Percentiles rank a stretch among this genome's conserved stretches.
Conservation (phyloP, 2,329 filamentous ascomycete species). For the Aschersonia sp. region DNA sequence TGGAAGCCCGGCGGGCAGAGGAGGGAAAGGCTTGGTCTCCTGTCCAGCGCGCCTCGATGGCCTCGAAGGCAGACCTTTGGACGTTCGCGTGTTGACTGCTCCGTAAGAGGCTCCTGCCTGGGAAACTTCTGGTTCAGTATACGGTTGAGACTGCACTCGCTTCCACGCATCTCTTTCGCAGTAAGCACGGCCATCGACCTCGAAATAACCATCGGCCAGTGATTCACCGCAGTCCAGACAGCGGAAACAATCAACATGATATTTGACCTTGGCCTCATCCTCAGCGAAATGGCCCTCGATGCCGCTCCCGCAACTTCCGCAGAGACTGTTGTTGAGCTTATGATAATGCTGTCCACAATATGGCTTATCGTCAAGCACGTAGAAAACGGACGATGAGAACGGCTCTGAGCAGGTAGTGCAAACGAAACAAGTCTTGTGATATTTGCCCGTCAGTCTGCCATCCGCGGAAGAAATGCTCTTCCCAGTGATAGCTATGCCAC, state of each 20-base stretch:
- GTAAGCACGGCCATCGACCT: slow-evolving; percentile 65
- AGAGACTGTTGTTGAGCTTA: slow-evolving; percentile 75
- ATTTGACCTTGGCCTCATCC: slow-evolving; percentile 63
- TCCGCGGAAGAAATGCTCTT: slow-evolving; percentile 93
- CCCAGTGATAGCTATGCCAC: slow-evolving; percentile 61
- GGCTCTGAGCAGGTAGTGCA: slow-evolving; percentile 71
- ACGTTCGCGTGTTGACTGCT: slow-evolving; percentile 9
- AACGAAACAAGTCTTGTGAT: slow-evolving; percentile 90
- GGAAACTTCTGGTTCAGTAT: slow-evolving; percentile 5
- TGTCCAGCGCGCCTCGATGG: slow-evolving; percentile 4
- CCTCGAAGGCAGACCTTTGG: slow-evolving; percentile 9
- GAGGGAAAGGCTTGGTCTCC: background rate
- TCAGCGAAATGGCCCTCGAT: slow-evolving; percentile 93
- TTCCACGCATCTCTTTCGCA: slow-evolving; percentile 77
- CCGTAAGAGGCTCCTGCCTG: slow-evolving; percentile 5
- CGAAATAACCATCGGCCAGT: slow-evolving; percentile 77
- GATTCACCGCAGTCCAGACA: slow-evolving; percentile 65
- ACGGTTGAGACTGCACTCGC: slow-evolving; percentile 23
- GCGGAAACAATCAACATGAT: slow-evolving; percentile 75
- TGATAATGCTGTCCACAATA: slow-evolving; percentile 93
- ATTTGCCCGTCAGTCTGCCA: slow-evolving; percentile 79
- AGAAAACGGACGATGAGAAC: slow-evolving; percentile 82
- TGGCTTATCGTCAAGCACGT: slow-evolving; percentile 74
- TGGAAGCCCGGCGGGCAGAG: background rate
- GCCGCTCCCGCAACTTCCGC: slow-evolving; percentile 61